Conservation (phyloP, 345 rosid genomes). For the Populus nigra region DNA sequence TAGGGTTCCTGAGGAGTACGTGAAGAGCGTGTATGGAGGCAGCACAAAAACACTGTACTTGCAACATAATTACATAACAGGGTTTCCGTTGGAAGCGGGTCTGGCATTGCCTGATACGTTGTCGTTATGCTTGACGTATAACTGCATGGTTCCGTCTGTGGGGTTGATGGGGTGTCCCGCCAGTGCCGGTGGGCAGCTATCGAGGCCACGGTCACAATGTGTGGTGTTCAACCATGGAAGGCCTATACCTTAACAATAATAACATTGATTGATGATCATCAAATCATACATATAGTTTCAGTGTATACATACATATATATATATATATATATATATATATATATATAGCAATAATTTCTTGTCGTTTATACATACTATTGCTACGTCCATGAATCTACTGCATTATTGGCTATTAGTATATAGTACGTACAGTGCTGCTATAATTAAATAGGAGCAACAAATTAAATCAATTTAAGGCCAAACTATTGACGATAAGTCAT, state of each 20-base stretch:
- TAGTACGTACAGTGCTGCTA: too few relatives aligned
- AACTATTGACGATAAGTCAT: neutral
- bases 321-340: neutral
- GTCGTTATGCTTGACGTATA: constrained; percentile 71
- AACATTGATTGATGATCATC: neutral
- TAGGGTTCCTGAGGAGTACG: constrained; percentile 58
- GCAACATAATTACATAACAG: constrained; percentile 69
- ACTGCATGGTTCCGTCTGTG: constrained; percentile 65
- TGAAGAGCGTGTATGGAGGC: constrained; percentile 43
- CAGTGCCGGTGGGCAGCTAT: constrained; percentile 46
- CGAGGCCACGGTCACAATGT: constrained; percentile 66
- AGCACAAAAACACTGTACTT: constrained; percentile 57
- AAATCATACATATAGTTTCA: neutral
- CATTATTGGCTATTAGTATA: too few relatives aligned
- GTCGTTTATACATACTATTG: neutral
- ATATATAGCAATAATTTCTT: neutral
- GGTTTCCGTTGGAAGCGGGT: constrained; percentile 48
- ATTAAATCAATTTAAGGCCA: neutral
- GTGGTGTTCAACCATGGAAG: constrained; percentile 40
- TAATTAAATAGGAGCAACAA: neutral
- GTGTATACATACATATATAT: too few relatives aligned
- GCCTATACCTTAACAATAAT: constrained; percentile 19
- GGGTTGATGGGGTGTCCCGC: constrained; percentile 58
- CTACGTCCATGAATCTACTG: too few relatives aligned
- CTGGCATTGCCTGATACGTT: constrained; percentile 49